These are phyloP conservation scores for Zygosaccharomyces gambellarensis DNA, from an alignment of 805 yeast genomes.

Conservation along the genomic window DNA sequence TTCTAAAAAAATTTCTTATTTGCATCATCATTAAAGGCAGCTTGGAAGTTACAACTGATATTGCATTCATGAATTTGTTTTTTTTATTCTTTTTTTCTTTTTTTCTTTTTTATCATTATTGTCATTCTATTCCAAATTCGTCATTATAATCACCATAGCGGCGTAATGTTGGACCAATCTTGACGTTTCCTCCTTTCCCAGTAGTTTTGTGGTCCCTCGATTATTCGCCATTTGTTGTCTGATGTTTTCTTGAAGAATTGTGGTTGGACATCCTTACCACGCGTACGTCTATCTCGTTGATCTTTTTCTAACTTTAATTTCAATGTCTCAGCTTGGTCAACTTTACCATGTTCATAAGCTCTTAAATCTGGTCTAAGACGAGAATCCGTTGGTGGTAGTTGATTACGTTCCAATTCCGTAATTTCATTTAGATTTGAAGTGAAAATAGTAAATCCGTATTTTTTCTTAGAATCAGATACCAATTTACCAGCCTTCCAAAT, in stretches of 20 bases:
- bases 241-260: slow-evolving; percentile 49
- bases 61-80: background rate
- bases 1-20: background rate
- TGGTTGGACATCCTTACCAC: slow-evolving; percentile 50
- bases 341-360: slow-evolving; percentile 61
- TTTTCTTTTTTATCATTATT: background rate
- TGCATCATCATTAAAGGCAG: background rate
- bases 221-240: slow-evolving; percentile 49
- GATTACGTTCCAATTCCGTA: slow-evolving; percentile 59
- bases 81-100: background rate
- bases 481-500: slow-evolving; percentile 73
- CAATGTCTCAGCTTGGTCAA: slow-evolving; percentile 64
- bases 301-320: slow-evolving; percentile 69
- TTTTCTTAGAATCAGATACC: slow-evolving; percentile 51
- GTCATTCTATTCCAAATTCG: background rate
- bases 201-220: slow-evolving; percentile 57
- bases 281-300: slow-evolving; percentile 74
- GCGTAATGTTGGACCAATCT: slow-evolving; percentile 54
- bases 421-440: slow-evolving; percentile 79
- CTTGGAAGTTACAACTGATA: background rate
- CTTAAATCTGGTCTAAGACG: slow-evolving; percentile 83
- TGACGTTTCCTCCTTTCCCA: slow-evolving; percentile 70
- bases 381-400: slow-evolving; percentile 81
- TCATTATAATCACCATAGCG: slow-evolving; percentile 47
- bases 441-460: slow-evolving; percentile 83